Evolutionary conservation across 352 stramenopile genomes (phyloP).

Genomic region (Lagenidium sp.): DNA sequence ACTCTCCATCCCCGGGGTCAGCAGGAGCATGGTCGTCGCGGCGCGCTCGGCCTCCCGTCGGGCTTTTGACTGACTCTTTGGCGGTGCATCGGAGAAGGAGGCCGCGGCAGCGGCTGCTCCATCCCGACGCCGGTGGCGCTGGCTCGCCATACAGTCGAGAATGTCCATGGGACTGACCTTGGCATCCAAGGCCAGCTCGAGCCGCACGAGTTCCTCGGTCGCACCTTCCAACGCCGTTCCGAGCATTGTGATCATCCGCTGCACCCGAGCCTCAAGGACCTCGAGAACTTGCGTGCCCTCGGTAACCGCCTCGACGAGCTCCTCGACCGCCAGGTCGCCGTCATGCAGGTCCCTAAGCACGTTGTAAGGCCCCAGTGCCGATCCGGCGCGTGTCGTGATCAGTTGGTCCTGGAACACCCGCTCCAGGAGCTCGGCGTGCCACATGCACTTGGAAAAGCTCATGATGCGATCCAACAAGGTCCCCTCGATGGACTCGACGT

Average conservation of each 20-base stretch:
- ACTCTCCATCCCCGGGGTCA: slow-evolving; percentile 13
- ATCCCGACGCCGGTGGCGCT: too few relatives aligned
- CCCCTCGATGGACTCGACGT: slow-evolving; percentile 16
- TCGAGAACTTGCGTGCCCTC: slow-evolving; percentile 27
- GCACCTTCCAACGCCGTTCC: too few relatives aligned
- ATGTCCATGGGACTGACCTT: slow-evolving; percentile 11
- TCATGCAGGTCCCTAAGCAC: too few relatives aligned
- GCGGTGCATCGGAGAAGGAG: too few relatives aligned
- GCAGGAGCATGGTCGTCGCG: slow-evolving; percentile 10
- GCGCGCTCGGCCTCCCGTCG: slow-evolving; percentile 2
- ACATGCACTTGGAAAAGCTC: slow-evolving; percentile 39
- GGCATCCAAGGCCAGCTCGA: slow-evolving; percentile 9
- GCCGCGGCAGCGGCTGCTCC: too few relatives aligned
- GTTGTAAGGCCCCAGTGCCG: too few relatives aligned
- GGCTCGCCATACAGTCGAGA: slow-evolving; percentile 12
- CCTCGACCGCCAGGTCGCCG: too few relatives aligned
- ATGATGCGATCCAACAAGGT: slow-evolving; percentile 21
- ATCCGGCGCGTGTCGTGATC: background rate
- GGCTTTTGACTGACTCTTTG: too few relatives aligned
- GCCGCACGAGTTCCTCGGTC: slow-evolving; percentile 5
- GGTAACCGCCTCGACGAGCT: too few relatives aligned
- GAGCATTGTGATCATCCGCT: too few relatives aligned
- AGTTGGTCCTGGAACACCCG: slow-evolving; percentile 15
- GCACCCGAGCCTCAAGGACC: slow-evolving; percentile 11
- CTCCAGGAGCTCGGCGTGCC: slow-evolving; percentile 27